phyloP scores from a whole-genome alignment of 2,329 filamentous ascomycete species.

The Chaetomium olivaceum region DNA sequence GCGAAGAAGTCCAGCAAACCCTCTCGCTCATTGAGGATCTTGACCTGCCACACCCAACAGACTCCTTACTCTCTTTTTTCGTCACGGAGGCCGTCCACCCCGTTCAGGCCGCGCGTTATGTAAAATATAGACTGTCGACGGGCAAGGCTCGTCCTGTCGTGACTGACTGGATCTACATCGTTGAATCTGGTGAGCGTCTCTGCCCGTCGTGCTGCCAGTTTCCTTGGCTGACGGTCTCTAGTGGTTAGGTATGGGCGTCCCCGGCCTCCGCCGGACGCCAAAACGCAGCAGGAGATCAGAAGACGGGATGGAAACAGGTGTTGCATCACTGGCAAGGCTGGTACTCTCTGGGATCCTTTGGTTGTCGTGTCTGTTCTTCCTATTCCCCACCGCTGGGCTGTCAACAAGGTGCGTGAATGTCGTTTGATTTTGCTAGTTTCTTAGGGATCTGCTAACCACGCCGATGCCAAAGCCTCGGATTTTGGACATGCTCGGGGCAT shows the following conservation, averaged over 20 bases:
- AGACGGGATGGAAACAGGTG: slow-evolving; percentile 33
- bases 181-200: slow-evolving; percentile 31
- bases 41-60: slow-evolving; percentile 18
- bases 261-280: neutral
- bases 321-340: slow-evolving; percentile 34
- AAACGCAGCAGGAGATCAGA: slow-evolving; percentile 20
- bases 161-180: slow-evolving; percentile 35
- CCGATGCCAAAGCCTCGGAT: slow-evolving; percentile 17
- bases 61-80: slow-evolving; percentile 16
- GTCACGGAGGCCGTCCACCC: slow-evolving; percentile 20
- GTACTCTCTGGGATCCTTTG: slow-evolving; percentile 30
- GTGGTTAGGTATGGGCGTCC: neutral
- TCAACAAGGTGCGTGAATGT: slow-evolving; percentile 24
- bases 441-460: neutral
- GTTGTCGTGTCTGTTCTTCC: slow-evolving; percentile 31
- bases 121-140: neutral
- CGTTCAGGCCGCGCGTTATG: slow-evolving; percentile 11
- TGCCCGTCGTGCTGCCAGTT: neutral
- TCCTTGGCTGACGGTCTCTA: neutral
- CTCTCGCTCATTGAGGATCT: slow-evolving; percentile 19
- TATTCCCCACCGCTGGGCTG: slow-evolving; percentile 31
- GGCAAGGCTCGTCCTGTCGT: slow-evolving; percentile 13
- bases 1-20: slow-evolving; percentile 1
- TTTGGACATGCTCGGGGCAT: slow-evolving; percentile 33
- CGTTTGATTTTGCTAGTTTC: neutral